A percentile compares a stretch with the other conserved stretches of the same genome.
Evolutionary conservation across 2,329 filamentous ascomycete species (phyloP).

Genomic region (Ascocoryne sarcoides): DNA sequence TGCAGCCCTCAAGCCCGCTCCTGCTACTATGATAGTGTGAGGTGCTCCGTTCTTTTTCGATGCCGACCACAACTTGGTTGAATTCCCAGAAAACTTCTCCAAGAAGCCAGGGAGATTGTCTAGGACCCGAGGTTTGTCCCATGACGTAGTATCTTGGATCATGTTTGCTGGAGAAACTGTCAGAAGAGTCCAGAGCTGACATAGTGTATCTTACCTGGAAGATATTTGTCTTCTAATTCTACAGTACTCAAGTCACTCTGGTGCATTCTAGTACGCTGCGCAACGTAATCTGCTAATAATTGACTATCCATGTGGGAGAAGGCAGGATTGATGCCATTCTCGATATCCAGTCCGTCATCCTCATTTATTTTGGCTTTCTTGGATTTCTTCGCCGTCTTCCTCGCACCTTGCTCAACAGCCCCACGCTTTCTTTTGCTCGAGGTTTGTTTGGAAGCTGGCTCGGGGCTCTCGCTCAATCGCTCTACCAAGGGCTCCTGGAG

Average conservation of each 20-base stretch:
- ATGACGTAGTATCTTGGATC: slow-evolving; percentile 74
- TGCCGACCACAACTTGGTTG: slow-evolving; percentile 49
- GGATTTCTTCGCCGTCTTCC: slow-evolving; percentile 35
- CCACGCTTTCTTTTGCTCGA: slow-evolving; percentile 27
- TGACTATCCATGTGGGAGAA: slow-evolving; percentile 77
- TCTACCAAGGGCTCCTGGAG: slow-evolving; percentile 27
- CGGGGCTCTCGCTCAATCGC: slow-evolving; percentile 14
- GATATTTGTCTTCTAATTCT: slow-evolving; percentile 73
- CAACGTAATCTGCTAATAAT: slow-evolving; percentile 77
- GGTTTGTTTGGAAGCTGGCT: slow-evolving; percentile 7
- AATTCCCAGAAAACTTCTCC: slow-evolving; percentile 52
- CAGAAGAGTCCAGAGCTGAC: background rate
- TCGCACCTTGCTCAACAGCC: slow-evolving; percentile 11
- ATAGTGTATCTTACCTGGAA: slow-evolving; percentile 51
- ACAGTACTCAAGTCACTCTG: slow-evolving; percentile 73
- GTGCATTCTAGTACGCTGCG: slow-evolving; percentile 68
- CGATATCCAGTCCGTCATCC: slow-evolving; percentile 52
- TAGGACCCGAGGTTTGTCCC: slow-evolving; percentile 55
- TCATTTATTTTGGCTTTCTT: slow-evolving; percentile 48
- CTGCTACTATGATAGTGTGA: slow-evolving; percentile 83
- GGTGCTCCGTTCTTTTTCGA: slow-evolving; percentile 62
- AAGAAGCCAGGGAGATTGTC: slow-evolving; percentile 73
- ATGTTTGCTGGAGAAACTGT: slow-evolving; percentile 46
- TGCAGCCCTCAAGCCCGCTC: slow-evolving; percentile 76
- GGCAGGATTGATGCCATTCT: slow-evolving; percentile 69